Base-by-base conservation (phyloP, 1,284 basidiomycete species). In the Kwoniella shivajii region DNA sequence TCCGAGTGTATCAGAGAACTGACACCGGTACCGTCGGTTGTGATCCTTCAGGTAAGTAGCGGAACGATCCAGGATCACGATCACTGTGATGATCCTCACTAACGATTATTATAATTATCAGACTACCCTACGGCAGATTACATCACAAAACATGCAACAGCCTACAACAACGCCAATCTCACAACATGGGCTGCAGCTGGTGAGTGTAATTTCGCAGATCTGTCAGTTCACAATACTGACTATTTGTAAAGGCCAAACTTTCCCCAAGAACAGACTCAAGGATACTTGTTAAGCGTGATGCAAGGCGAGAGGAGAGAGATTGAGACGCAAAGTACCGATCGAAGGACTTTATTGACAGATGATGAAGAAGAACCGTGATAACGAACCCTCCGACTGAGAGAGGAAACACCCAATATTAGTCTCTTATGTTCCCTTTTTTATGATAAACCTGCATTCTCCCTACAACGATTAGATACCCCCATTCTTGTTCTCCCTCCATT, bases 1-100 rank as follows among this genome's bases (percentile, higher is more conserved):
- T 81, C 26, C 69, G 81, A 29, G 76, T 81, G 20, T 82, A 80
- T 56, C 80, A 82, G 61, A 61, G 72, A 14, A 71, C 75, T n/a
- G 78, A 77, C n/a, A 66, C 60, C 3, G 74, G 76, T 11, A 63
- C 67, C 0, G 53, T 79, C 9, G 76, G 75, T 2, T 78, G 77
- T 50, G 54, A 53, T 34, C 59, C 57, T 10, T 42, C 41, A 1
- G 56, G 56, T 57, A 29, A 47, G 56, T 57, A 18, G 27, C 14
- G 14, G 49, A n/a, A n/a, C n/a, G n/a, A n/a, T n/a, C n/a, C n/a
- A n/a, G n/a, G n/a, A n/a, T n/a, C n/a, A n/a, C n/a, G n/a, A n/a
- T n/a, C n/a, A n/a, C n/a, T n/a, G n/a, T n/a, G n/a, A n/a, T n/a
- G n/a, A n/a, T n/a, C n/a, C n/a, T n/a, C n/a, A n/a, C n/a, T n/a